Conservation (phyloP, 495 filamentous ascomycete genomes). For the Xylaria nigripes region DNA sequence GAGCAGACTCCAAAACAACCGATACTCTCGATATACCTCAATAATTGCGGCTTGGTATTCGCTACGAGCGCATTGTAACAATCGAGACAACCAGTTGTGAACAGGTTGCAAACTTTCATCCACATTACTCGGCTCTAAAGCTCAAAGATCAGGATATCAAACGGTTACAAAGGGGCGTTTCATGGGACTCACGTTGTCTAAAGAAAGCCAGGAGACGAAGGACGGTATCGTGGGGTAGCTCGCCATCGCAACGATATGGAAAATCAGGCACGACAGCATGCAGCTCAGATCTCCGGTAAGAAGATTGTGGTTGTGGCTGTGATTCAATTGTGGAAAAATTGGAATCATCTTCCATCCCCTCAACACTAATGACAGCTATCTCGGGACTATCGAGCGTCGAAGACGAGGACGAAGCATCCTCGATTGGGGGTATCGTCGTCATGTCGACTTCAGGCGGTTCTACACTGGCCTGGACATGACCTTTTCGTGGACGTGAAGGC, state of each 20-base stretch:
- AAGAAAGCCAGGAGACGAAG: slow-evolving; percentile 30
- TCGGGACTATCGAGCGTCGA: slow-evolving; percentile 34
- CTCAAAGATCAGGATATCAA: slow-evolving; percentile 7
- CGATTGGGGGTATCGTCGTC: slow-evolving; percentile 16
- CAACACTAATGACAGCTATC: slow-evolving; percentile 24
- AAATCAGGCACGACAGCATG: slow-evolving; percentile 24
- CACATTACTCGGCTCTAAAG: slow-evolving; percentile 29
- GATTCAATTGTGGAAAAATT: slow-evolving; percentile 14
- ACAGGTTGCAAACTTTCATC: slow-evolving; percentile 32
- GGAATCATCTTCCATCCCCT: slow-evolving; percentile 26
- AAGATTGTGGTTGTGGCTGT: not conserved
- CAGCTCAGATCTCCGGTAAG: not conserved
- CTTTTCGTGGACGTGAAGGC: slow-evolving; percentile 17
- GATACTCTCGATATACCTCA: slow-evolving; percentile 32
- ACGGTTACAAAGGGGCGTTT: not conserved
- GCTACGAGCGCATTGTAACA: slow-evolving; percentile 24
- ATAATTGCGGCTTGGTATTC: slow-evolving; percentile 16
- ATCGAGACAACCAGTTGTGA: slow-evolving; percentile 37
- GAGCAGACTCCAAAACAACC: slow-evolving; percentile 23
- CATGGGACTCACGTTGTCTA: slow-evolving; percentile 26
- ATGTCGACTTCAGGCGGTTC: slow-evolving; percentile 36
- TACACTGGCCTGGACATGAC: slow-evolving; percentile 32
- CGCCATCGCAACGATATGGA: slow-evolving; percentile 33
- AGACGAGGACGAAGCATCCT: slow-evolving; percentile 28
- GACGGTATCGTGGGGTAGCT: slow-evolving; percentile 32